Base-by-base conservation (phyloP, 257 asterid species). In the Primulina huaijiensis region DNA sequence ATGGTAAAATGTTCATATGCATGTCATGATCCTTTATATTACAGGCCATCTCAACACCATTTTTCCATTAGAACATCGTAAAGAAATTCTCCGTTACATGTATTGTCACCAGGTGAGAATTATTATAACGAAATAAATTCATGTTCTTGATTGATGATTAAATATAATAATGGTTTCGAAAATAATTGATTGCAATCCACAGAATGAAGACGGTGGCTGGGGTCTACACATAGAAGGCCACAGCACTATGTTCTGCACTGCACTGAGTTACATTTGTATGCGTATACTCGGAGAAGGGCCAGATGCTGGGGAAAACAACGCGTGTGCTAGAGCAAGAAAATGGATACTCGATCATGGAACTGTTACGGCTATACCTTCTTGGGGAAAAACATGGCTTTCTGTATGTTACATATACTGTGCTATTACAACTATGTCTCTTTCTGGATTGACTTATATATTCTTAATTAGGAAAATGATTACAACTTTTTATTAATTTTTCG, bases 141-240 rank as follows among this genome's bases (percentile, higher is more conserved):
- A 46, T 46, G 14, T 46, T 46, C 55, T 46, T 46, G 19, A 46
- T 46, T 23, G 14, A 14, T 2, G 4, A 14, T 31, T 31, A 31
- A 31, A 31, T 31, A 23, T 23, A 23, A 23, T 31, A 31, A 31
- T 31, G 34, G 34, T 31, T 7, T 31, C 12, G 0, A 27, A 27
- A 27, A 27, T 27, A 43, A 38, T 10, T 43, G 5, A 67, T 10
- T 20, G 5, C 1, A 17, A 60, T 27, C 10, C 43, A 60, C 74
- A 89, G 94, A 89, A 89, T 16, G 88, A 82, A 81, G 96, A 89
- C 43, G 96, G 96, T 62, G 96, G 96, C 2, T 89, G 96, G 96
- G 96, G 96, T 11, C 63, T 87, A 12, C 96, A 89, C 74, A 78
- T 89, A 53, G 92, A 85, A 80, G 96, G 96, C 8, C 94, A 85